A percentile compares a stretch with the other conserved stretches of the same genome.
Evolutionary conservation across 257 asterid genomes (phyloP).

Genomic region (Forsythia suspensa): DNA sequence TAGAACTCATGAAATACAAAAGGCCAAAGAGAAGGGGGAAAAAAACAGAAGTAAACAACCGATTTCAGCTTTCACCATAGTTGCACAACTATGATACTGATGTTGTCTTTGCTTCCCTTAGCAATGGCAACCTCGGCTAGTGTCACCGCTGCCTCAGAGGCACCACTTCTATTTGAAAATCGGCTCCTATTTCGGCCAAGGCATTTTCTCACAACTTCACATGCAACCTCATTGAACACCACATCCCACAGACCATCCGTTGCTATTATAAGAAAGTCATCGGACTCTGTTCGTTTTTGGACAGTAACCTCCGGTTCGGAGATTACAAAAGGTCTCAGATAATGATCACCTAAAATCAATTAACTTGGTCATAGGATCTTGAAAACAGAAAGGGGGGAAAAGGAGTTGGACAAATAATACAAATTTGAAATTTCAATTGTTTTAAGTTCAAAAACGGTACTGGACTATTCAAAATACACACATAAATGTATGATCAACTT

Average conservation of each 20-base stretch:
- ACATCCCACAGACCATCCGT: slow-evolving; percentile 53
- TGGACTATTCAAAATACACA: background rate
- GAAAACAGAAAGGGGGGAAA: background rate
- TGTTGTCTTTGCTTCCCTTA: slow-evolving; percentile 36
- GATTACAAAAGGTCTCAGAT: slow-evolving; percentile 40
- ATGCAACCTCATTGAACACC: slow-evolving; percentile 24
- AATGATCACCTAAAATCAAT: slow-evolving; percentile 39
- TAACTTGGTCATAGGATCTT: background rate
- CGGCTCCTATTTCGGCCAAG: background rate
- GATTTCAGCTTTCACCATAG: background rate
- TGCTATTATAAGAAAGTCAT: slow-evolving; percentile 54
- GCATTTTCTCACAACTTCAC: slow-evolving; percentile 20
- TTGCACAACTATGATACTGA: slow-evolving; percentile 36
- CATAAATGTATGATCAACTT: background rate
- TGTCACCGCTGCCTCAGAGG: slow-evolving; percentile 18
- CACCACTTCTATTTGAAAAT: background rate
- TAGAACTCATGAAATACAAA: background rate
- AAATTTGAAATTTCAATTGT: background rate
- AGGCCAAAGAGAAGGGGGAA: background rate
- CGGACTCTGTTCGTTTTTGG: slow-evolving; percentile 36
- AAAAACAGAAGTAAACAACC: background rate
- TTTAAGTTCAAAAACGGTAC: background rate
- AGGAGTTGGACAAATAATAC: background rate
- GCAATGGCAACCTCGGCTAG: slow-evolving; percentile 36
- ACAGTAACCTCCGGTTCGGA: slow-evolving; percentile 53